A percentile compares a stretch with the other conserved stretches of the same genome.
Evolutionary conservation across 257 asterid genomes (phyloP).

Genomic region (Coffea eugenioides): DNA sequence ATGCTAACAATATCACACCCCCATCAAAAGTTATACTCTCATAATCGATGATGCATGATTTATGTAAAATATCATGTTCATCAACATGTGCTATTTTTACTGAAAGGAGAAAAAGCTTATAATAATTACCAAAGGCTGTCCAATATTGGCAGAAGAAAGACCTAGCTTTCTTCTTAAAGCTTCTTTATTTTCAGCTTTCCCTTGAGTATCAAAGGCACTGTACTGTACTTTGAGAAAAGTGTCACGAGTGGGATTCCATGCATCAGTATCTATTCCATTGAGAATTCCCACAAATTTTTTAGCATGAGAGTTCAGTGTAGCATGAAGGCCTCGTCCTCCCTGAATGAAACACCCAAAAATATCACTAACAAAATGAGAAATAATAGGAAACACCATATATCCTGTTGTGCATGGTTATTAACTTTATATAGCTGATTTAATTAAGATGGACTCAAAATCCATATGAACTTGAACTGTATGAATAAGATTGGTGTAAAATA

Average conservation of each 20-base stretch:
- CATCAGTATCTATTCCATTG: constrained; percentile 91
- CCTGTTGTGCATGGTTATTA: neutral
- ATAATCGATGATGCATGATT: neutral
- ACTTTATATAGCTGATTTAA: neutral
- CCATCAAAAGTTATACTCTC: neutral
- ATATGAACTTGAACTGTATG: neutral
- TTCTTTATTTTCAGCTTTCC: constrained; percentile 77
- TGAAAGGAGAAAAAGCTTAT: neutral
- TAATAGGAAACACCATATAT: neutral
- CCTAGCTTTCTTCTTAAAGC: constrained; percentile 69
- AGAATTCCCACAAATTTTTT: constrained; percentile 87
- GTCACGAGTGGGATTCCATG: constrained; percentile 96
- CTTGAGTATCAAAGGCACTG: constrained; percentile 61
- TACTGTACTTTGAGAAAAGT: constrained; percentile 71
- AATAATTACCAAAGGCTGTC: constrained; percentile 75
- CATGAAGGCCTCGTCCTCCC: constrained; percentile 85
- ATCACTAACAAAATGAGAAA: neutral
- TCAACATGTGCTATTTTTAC: neutral
- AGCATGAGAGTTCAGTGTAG: constrained; percentile 69
- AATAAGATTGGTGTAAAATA: neutral
- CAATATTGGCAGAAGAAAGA: constrained; percentile 50
- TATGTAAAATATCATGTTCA: neutral
- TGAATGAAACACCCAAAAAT: constrained; percentile 35
- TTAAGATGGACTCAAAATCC: neutral
- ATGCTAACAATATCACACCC: neutral